Evolutionary conservation across 2,329 filamentous ascomycete genomes (phyloP).

Genomic region (Fusarium penzigii): DNA sequence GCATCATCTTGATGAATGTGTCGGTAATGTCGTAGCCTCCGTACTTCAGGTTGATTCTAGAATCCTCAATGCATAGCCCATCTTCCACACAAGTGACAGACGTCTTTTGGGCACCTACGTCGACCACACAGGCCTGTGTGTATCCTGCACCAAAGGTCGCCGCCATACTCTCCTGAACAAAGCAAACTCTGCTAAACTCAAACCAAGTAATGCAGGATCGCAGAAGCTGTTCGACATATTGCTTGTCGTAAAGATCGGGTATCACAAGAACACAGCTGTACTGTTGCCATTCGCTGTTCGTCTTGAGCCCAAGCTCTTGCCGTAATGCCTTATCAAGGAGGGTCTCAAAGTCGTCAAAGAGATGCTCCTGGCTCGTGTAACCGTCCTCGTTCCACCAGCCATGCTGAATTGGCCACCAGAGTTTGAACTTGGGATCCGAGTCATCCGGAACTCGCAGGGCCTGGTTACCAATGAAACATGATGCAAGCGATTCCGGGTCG

Average conservation of each 20-base stretch:
- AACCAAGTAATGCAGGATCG: conserved; percentile 87
- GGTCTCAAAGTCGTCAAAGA: conserved; percentile 84
- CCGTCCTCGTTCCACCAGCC: conserved; percentile 91
- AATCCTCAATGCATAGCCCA: conserved; percentile 92
- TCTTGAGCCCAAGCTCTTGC: conserved; percentile 76
- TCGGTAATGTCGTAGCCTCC: conserved; percentile 92
- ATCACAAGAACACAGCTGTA: conserved; percentile 98
- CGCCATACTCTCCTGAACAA: conserved; percentile 94
- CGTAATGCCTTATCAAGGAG: conserved; percentile 85
- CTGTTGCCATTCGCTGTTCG: conserved; percentile 79
- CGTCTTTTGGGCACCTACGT: conserved; percentile 96
- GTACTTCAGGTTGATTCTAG: conserved; percentile 90
- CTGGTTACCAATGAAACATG: conserved; percentile 77
- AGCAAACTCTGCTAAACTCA: conserved; percentile 84
- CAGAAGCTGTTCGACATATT: conserved; percentile 81
- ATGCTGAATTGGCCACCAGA: conserved; percentile 87
- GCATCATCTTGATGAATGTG: conserved; percentile 96
- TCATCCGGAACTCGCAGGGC: conserved; percentile 87
- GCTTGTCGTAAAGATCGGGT: conserved; percentile 94
- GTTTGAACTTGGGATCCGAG: conserved; percentile 84
- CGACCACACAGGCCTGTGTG: conserved; percentile 90
- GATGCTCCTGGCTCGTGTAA: conserved; percentile 75
- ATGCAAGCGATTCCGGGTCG: conserved; percentile 60
- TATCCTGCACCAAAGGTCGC: conserved; percentile 95
- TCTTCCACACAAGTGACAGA: conserved; percentile 97